phyloP scores from a whole-genome alignment of 257 asterid species.

The Capsicum pubescens region DNA sequence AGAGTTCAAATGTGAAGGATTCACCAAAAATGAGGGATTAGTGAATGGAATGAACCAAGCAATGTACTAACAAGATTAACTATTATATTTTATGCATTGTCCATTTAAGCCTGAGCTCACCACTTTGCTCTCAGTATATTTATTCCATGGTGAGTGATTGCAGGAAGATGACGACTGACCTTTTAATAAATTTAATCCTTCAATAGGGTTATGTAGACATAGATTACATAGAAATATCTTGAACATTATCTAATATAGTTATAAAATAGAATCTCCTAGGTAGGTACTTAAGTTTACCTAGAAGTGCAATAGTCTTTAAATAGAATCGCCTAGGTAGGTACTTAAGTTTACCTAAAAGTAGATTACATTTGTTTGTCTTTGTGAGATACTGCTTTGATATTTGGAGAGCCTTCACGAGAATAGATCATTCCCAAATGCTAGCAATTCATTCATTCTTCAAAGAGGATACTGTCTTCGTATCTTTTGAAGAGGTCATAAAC shows the following conservation, averaged over 20 bases:
- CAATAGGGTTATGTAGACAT: background rate
- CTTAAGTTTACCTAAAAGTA: background rate
- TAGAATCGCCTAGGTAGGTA: background rate
- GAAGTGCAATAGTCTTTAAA: background rate
- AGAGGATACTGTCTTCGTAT: background rate
- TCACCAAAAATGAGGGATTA: conserved; percentile 5
- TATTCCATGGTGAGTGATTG: background rate
- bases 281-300: background rate
- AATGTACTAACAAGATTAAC: background rate
- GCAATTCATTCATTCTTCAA: conserved; percentile 6
- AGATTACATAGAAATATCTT: background rate
- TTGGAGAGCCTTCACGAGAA: background rate
- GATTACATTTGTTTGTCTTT: background rate
- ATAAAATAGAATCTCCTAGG: background rate
- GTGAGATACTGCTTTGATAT: background rate
- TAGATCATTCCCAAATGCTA: background rate
- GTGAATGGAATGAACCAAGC: background rate
- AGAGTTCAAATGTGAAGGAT: background rate
- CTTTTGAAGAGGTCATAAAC: background rate
- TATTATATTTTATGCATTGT: background rate
- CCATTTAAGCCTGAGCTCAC: background rate
- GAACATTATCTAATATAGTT: background rate
- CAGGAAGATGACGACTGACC: background rate
- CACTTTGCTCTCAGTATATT: background rate
- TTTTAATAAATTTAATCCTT: background rate